These are phyloP conservation scores for Ophiostoma pallidulum DNA, from an alignment of 2,329 filamentous ascomycete genomes.

Conservation along the genomic window DNA sequence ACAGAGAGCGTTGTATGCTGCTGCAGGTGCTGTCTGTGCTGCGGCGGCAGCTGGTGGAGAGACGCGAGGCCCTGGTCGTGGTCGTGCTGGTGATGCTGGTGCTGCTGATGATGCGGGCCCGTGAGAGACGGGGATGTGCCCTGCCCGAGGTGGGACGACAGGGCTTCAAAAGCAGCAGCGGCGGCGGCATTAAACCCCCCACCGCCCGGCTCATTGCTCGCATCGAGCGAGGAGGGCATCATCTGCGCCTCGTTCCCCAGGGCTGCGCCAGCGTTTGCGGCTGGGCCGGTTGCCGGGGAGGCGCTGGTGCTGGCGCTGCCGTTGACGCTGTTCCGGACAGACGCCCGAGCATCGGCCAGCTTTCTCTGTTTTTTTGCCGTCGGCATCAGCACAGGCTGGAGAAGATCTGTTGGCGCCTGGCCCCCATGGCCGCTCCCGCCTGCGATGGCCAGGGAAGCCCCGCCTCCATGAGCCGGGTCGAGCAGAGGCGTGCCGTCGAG, in stretches of 20 bases:
- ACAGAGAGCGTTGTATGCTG: slow-evolving; percentile 9
- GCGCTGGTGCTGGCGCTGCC: slow-evolving; percentile 9
- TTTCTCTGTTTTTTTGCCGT: slow-evolving; percentile 31
- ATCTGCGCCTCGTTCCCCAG: slow-evolving; percentile 8
- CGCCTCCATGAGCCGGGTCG: neutral
- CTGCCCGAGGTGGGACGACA: slow-evolving; percentile 15
- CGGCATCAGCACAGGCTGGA: slow-evolving; percentile 15
- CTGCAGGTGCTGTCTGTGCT: slow-evolving; percentile 7
- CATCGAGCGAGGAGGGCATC: slow-evolving; percentile 10
- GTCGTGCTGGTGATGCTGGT: too few relatives aligned
- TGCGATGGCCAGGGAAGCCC: too few relatives aligned
- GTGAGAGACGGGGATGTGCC: slow-evolving; percentile 13
- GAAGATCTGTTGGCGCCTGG: slow-evolving; percentile 14
- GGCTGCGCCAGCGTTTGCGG: neutral
- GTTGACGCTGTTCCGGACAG: slow-evolving; percentile 16
- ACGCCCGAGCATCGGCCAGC: slow-evolving; percentile 22
- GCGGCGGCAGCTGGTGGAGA: slow-evolving; percentile 6
- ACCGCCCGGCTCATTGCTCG: neutral
- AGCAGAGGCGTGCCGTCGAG: neutral
- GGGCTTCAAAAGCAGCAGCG: slow-evolving; percentile 10
- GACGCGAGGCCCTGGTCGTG: slow-evolving; percentile 12
- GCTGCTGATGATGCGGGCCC: slow-evolving; percentile 16
- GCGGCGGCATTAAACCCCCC: slow-evolving; percentile 8
- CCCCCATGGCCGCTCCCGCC: neutral
- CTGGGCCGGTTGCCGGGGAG: slow-evolving; percentile 7